Conservation (phyloP, 1,284 basidiomycete species). For the Ganoderma lingzhi region DNA sequence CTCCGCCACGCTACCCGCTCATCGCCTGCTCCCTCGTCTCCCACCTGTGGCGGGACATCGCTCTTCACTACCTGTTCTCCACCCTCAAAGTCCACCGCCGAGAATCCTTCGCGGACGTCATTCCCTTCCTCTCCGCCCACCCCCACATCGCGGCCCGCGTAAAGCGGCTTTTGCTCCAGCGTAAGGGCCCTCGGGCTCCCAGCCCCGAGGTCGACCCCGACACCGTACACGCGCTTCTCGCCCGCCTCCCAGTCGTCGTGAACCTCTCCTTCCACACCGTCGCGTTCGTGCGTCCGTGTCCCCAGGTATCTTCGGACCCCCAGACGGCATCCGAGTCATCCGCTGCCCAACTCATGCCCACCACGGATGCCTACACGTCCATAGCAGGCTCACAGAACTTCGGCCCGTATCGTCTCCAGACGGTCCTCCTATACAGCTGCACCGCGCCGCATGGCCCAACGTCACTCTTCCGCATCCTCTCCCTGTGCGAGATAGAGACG, state of each 20-base stretch:
- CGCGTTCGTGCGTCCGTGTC: neutral
- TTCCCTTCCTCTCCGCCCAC: neutral
- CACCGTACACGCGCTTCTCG: neutral
- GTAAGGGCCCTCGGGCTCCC: neutral
- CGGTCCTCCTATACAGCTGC: neutral
- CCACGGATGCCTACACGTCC: neutral
- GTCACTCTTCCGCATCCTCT: neutral
- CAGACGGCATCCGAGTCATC: neutral
- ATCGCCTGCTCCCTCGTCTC: neutral
- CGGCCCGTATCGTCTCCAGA: neutral
- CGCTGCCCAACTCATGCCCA: neutral
- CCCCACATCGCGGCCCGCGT: neutral
- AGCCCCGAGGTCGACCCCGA: neutral
- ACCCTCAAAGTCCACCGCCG: neutral
- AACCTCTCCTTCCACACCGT: neutral
- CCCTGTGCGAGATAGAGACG: neutral
- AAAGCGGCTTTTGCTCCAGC: neutral
- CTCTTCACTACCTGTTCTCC: neutral
- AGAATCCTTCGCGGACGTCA: neutral
- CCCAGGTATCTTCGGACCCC: neutral
- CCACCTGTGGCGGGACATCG: neutral
- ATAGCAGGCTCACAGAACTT: neutral
- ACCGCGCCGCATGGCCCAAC: neutral
- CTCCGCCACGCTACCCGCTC: neutral
- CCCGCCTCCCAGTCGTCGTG: neutral